Evolutionary conservation across 306 rosid genomes (phyloP).

Genomic region (Malus orientalis): DNA sequence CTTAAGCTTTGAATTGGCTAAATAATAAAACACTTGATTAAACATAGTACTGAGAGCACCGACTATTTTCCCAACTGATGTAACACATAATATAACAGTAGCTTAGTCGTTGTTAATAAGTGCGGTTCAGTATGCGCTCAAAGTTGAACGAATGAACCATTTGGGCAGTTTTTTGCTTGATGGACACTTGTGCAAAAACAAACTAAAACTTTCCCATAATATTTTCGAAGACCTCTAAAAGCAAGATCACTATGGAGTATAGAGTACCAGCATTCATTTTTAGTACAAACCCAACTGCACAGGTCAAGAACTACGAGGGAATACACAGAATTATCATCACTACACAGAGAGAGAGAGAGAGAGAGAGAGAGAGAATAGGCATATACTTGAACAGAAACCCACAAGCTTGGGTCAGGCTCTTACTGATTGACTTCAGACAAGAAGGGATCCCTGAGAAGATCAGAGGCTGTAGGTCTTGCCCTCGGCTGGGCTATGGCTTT

Average conservation of each 20-base stretch:
- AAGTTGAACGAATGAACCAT: too few relatives aligned
- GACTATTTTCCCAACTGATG: too few relatives aligned
- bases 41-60: too few relatives aligned
- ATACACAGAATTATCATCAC: not conserved
- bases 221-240: not conserved
- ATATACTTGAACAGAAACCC: slow-evolving; percentile 10
- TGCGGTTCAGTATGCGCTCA: too few relatives aligned
- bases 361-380: not conserved
- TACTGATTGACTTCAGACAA: slow-evolving; percentile 47
- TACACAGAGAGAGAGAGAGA: not conserved
- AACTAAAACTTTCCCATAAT: not conserved
- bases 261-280: not conserved
- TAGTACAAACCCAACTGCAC: not conserved
- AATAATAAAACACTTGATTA: too few relatives aligned
- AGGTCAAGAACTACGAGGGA: not conserved
- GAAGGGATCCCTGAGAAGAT: slow-evolving; percentile 82
- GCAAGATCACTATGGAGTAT: too few relatives aligned
- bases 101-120: too few relatives aligned
- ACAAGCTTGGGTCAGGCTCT: slow-evolving; percentile 20
- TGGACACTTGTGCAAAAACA: too few relatives aligned
- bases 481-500: slow-evolving; percentile 79
- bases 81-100: too few relatives aligned
- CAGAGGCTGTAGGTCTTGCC: slow-evolving; percentile 84
- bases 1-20: too few relatives aligned
- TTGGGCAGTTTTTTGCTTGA: too few relatives aligned